These are phyloP conservation scores for Ophiocordyceps unilateralis DNA, from an alignment of 2,329 filamentous ascomycete species.

Conservation along the genomic window DNA sequence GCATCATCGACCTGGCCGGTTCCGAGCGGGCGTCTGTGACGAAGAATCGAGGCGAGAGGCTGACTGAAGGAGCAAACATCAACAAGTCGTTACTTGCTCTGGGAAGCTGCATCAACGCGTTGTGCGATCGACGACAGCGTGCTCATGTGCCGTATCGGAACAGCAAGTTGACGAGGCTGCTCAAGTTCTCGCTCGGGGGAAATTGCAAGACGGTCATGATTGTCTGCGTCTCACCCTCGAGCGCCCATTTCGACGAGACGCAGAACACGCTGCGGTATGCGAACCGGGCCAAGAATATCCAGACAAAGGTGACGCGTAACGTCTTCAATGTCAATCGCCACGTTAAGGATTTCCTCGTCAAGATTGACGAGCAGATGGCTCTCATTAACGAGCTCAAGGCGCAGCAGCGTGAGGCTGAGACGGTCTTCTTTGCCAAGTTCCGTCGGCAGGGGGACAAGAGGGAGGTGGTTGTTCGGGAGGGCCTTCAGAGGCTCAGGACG, in stretches of 20 bases:
- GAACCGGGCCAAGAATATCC: slow-evolving; percentile 97
- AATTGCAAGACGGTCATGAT: slow-evolving; percentile 99
- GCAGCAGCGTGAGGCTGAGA: slow-evolving; percentile 80
- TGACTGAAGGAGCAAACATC: slow-evolving; percentile 94
- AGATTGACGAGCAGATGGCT: slow-evolving; percentile 97
- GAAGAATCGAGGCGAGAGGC: slow-evolving; percentile 81
- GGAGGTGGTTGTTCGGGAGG: slow-evolving; percentile 58
- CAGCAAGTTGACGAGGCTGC: slow-evolving; percentile 83
- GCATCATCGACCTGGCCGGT: slow-evolving; percentile 93
- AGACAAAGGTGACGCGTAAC: slow-evolving; percentile 98
- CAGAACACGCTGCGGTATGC: slow-evolving; percentile 96
- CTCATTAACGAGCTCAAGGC: slow-evolving; percentile 90
- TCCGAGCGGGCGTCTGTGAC: slow-evolving; percentile 93
- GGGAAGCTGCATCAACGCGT: slow-evolving; percentile 93
- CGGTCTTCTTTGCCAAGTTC: slow-evolving; percentile 70
- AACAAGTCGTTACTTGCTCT: slow-evolving; percentile 94
- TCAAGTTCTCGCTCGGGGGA: slow-evolving; percentile 93
- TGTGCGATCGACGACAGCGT: slow-evolving; percentile 80
- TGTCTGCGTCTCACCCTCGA: slow-evolving; percentile 92
- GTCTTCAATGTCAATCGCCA: slow-evolving; percentile 98
- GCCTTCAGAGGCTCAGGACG: slow-evolving; percentile 57
- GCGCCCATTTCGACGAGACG: slow-evolving; percentile 92
- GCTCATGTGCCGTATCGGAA: slow-evolving; percentile 96
- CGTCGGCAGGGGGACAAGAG: slow-evolving; percentile 80
- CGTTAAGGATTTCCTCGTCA: slow-evolving; percentile 97